These are phyloP conservation scores for Ceratocystis lukuohia DNA, from an alignment of 2,329 filamentous ascomycete species.

Conservation along the genomic window DNA sequence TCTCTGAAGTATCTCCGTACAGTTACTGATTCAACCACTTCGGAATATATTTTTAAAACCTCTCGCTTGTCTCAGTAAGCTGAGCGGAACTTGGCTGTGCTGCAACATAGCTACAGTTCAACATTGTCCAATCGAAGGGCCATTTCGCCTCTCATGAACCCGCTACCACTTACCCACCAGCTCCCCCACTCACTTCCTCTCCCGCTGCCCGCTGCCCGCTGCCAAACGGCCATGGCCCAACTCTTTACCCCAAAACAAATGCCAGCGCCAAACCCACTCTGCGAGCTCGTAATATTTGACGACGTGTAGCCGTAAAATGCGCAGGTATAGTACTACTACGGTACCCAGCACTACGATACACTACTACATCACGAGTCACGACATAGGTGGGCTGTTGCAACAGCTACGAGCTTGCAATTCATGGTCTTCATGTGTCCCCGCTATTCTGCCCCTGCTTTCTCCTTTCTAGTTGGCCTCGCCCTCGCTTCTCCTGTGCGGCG, in stretches of 20 bases:
- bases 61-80: background rate
- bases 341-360: background rate
- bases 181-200: background rate
- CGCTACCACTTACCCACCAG: background rate
- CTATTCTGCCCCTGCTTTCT: background rate
- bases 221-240: background rate
- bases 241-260: background rate
- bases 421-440: background rate
- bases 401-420: background rate
- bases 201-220: background rate
- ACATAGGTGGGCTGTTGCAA: background rate
- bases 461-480: background rate
- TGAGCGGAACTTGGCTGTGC: background rate
- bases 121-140: background rate
- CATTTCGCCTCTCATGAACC: no score
- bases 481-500: background rate
- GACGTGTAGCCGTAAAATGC: background rate
- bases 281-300: background rate
- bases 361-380: background rate
- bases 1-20: background rate
- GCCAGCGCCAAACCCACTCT: no score
- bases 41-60: background rate
- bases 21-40: no score
- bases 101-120: background rate
- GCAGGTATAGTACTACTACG: background rate